These are phyloP conservation scores for Chlorella vulgaris DNA, from an alignment of 139 green algal species.

Conservation along the genomic window DNA sequence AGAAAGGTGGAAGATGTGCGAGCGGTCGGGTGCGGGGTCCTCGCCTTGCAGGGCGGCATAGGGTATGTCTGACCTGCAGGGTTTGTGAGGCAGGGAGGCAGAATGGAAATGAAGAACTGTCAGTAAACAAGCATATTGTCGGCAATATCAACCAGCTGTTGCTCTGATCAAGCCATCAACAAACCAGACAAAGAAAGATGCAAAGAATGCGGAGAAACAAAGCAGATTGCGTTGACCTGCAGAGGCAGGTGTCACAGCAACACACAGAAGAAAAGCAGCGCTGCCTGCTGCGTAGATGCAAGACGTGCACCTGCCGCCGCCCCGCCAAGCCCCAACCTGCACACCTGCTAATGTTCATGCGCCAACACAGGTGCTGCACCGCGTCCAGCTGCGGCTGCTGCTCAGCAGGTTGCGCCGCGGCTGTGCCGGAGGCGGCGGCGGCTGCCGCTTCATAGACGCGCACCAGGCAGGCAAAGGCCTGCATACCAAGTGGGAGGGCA, in stretches of 20 bases:
- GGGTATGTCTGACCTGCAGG: conserved; percentile 28
- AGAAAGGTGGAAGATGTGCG: conserved; percentile 15
- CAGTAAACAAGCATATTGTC: too few relatives aligned
- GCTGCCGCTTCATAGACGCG: background rate
- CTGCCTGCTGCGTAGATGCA: too few relatives aligned
- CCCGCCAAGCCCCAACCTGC: too few relatives aligned
- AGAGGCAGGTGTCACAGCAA: too few relatives aligned
- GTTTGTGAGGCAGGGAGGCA: background rate
- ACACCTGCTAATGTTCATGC: conserved; percentile 36
- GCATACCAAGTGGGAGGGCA: too few relatives aligned
- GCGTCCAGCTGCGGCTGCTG: conserved; percentile 26
- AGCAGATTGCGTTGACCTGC: too few relatives aligned
- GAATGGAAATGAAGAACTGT: background rate
- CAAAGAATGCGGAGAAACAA: too few relatives aligned
- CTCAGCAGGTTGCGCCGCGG: background rate
- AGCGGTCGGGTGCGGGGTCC: conserved; percentile 19
- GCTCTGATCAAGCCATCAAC: too few relatives aligned
- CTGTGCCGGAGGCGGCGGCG: background rate
- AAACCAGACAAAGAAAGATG: too few relatives aligned
- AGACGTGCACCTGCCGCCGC: too few relatives aligned
- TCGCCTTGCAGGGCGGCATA: conserved; percentile 33
- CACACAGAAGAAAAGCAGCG: too few relatives aligned
- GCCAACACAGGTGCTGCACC: conserved; percentile 21
- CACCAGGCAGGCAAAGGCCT: conserved; percentile 41
- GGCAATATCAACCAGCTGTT: too few relatives aligned